Base-by-base conservation (phyloP, 805 yeast genomes). In the Cyberlindnera americana region DNA sequence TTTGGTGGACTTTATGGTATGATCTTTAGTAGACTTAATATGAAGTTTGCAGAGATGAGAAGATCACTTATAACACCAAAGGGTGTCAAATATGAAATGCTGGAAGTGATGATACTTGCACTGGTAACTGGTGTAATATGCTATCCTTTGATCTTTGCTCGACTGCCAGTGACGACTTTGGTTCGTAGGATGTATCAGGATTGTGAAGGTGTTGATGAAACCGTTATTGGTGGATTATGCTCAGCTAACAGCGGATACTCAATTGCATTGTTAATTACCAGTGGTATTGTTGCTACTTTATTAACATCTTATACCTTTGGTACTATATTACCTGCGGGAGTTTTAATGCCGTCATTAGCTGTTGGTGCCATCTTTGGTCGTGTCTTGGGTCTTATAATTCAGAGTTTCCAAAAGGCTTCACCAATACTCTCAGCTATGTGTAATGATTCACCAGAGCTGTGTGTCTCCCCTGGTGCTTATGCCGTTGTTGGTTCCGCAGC, bases 401-500 rank as follows among this genome's bases (percentile, higher is more conserved):
- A 75, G 49, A 56, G 56, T 2, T 50, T 77, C 16, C 86, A 81
- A 55, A 37, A 48, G 16, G 44, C 52, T 9, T 56, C 63, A 39
- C 62, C 60, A 13, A 54, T 53, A 19, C 64, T 71, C 33, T 62
- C 70, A 1, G 33, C 53, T 3, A 57, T 64, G 15, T 72, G 77
- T 46, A 38, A 69, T 2, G 64, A 73, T 37, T 70, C 76, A 0
- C 61, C 62, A 21, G 66, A 64, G 34, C 58, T 67, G 41, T 79
- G 93, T 50, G 78, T 87, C 9, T 82, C 89, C 2, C 95, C 95
- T 0, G 90, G 93, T 0, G 86, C 90, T 0, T 88, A 87, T 55
- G 95, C 95, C 0, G 83, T 87, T 9, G 86, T 88, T 17, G 95
- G 96, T 0, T 88, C 95, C 0, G 95, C 89, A 0, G 72, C 95